Evolutionary conservation across 208 protist species (phyloP).

Genomic region (Trypanosoma mega): DNA sequence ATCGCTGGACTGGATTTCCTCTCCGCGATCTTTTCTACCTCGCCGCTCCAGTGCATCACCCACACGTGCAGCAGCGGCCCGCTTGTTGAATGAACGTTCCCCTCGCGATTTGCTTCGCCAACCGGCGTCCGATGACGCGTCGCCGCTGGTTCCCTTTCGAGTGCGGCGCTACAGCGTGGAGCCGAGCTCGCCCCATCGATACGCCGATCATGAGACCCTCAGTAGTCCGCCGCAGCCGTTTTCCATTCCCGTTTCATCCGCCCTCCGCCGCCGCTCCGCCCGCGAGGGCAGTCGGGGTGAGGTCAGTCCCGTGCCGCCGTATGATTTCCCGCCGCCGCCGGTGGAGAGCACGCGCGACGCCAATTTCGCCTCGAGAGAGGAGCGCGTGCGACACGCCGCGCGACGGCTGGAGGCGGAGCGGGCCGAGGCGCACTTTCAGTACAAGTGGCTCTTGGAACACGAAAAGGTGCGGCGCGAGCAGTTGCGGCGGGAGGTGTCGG

Average conservation of each 20-base stretch:
- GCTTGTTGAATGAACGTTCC: slow-evolving; percentile 4
- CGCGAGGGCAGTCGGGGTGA: too few species aligned
- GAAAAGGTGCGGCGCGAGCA: slow-evolving; percentile 38
- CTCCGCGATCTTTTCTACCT: background rate
- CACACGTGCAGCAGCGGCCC: too few species aligned
- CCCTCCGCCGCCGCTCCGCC: too few species aligned
- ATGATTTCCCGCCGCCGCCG: background rate
- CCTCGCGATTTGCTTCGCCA: slow-evolving; percentile 6
- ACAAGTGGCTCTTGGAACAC: slow-evolving; percentile 15
- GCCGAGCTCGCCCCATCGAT: too few species aligned
- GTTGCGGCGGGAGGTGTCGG: slow-evolving; percentile 45
- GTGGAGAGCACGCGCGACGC: too few species aligned
- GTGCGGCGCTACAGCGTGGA: background rate
- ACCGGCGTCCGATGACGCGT: background rate
- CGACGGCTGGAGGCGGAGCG: slow-evolving; percentile 3
- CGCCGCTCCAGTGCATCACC: background rate
- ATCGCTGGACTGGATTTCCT: too few species aligned
- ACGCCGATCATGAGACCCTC: too few species aligned
- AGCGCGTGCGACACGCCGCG: background rate
- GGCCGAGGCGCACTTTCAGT: slow-evolving; percentile 15
- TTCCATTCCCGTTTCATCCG: too few species aligned
- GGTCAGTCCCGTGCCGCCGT: too few species aligned
- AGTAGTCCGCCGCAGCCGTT: too few species aligned
- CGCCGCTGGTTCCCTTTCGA: background rate
- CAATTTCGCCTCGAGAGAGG: background rate